Percentiles rank a stretch among this genome's conserved stretches.
Evolutionary conservation across 2,329 filamentous ascomycete species (phyloP).

Genomic region (Aspergillus phoenicis): DNA sequence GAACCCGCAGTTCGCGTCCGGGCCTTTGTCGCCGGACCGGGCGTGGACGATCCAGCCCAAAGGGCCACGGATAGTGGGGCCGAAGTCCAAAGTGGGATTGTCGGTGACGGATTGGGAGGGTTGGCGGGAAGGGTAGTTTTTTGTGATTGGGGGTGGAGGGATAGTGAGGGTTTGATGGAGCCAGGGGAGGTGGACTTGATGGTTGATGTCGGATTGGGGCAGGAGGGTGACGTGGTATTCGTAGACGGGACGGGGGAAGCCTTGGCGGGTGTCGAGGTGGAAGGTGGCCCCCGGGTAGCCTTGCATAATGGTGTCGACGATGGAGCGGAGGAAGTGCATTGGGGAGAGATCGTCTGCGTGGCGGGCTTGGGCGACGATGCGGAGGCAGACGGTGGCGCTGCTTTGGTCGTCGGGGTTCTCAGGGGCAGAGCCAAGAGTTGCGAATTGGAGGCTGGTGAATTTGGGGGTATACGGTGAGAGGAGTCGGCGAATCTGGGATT

Average conservation of each 20-base stretch:
- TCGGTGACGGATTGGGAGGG: constrained; percentile 21
- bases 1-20: constrained; percentile 51
- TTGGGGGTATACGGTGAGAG: constrained; percentile 38
- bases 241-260: constrained; percentile 39
- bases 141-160: constrained; percentile 21
- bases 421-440: constrained; percentile 31
- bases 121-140: constrained; percentile 19
- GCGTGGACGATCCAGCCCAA: constrained; percentile 41
- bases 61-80: constrained; percentile 25
- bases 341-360: constrained; percentile 39
- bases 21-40: constrained; percentile 49
- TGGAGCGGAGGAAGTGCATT: constrained; percentile 38
- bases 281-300: constrained; percentile 43
- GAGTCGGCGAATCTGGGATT: constrained; percentile 46
- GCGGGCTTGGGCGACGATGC: constrained; percentile 51
- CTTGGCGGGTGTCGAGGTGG: constrained; percentile 37
- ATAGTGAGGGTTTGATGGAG: constrained; percentile 19
- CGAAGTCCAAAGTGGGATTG: constrained; percentile 20
- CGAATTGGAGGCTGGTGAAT: constrained; percentile 36
- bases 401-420: constrained; percentile 45
- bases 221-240: constrained; percentile 35
- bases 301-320: constrained; percentile 46
- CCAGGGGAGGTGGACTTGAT: constrained; percentile 32
- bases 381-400: constrained; percentile 45
- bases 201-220: constrained; percentile 27